Percentiles rank a stretch among this genome's conserved stretches.
Evolutionary conservation across 495 filamentous ascomycete genomes (phyloP).

Genomic region (Tuber brumale): DNA sequence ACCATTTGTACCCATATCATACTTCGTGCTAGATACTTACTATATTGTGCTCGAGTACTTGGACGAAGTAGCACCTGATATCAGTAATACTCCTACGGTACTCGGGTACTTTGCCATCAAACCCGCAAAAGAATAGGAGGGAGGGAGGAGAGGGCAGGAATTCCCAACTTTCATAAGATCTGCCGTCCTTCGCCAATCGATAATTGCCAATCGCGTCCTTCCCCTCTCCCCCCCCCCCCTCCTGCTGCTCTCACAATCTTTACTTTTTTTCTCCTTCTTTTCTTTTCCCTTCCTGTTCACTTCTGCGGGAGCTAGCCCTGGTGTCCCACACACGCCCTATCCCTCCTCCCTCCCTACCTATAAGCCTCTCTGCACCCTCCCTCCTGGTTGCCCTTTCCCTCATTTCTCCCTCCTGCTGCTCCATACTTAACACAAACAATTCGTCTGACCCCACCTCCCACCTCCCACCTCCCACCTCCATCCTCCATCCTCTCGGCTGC

Average conservation of each 20-base stretch:
- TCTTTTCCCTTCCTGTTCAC: background rate
- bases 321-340: background rate
- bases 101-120: background rate
- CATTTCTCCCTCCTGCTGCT: background rate
- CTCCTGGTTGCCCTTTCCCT: background rate
- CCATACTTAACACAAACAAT: constrained; percentile 1
- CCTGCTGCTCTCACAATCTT: background rate
- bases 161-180: background rate
- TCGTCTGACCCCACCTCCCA: background rate
- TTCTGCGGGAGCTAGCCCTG: background rate
- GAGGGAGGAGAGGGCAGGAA: background rate
- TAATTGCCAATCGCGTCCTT: background rate
- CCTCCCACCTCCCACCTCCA: background rate
- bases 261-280: background rate
- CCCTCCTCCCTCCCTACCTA: background rate
- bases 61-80: too few species aligned
- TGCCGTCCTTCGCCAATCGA: constrained; percentile 1
- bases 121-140: background rate
- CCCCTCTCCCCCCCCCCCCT: background rate
- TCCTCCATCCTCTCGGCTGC: background rate
- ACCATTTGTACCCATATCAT: too few species aligned
- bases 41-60: background rate
- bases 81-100: too few species aligned
- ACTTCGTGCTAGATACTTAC: too few species aligned
- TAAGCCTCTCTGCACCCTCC: constrained; percentile 2